Conservation (phyloP, 2,329 filamentous ascomycete species). For the Arthrinium phaeospermum region DNA sequence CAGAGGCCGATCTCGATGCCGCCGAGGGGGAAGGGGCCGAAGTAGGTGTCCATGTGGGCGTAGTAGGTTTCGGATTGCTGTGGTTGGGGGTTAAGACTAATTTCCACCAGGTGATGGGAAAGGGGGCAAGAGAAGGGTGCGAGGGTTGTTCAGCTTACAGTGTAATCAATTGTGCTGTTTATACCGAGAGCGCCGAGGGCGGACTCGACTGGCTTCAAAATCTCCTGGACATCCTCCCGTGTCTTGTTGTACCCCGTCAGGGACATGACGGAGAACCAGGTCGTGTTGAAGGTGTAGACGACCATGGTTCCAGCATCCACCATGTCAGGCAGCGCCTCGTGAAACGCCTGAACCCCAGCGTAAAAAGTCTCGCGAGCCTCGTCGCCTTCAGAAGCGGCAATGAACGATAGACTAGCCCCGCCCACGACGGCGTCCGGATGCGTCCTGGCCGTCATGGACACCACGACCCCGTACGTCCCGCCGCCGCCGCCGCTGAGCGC, state of each 20-base stretch:
- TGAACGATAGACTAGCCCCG: constrained; percentile 30
- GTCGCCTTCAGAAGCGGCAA: constrained; percentile 17
- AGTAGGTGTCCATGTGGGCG: constrained; percentile 42
- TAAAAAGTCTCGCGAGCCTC: constrained; percentile 28
- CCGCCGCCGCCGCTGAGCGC: constrained; percentile 57
- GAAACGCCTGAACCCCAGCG: constrained; percentile 30
- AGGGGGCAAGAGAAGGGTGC: background rate
- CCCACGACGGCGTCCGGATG: constrained; percentile 29
- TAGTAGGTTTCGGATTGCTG: constrained; percentile 34
- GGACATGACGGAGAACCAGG: constrained; percentile 29
- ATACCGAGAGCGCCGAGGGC: constrained; percentile 33
- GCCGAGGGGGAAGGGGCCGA: constrained; percentile 42
- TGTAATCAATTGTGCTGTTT: constrained; percentile 30
- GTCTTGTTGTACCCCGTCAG: constrained; percentile 37
- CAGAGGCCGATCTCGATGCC: constrained; percentile 38
- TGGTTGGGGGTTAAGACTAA: background rate
- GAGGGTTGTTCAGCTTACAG: constrained; percentile 10
- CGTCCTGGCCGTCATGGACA: constrained; percentile 32
- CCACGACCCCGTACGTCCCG: constrained; percentile 51
- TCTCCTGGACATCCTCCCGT: constrained; percentile 31
- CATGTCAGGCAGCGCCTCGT: constrained; percentile 32
- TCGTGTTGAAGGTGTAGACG: constrained; percentile 29
- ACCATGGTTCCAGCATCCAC: constrained; percentile 32
- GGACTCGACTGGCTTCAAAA: constrained; percentile 34
- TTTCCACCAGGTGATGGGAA: background rate